A percentile compares a stretch with the other conserved stretches of the same genome.
Conservation (phyloP, 2,329 filamentous ascomycete species). For the Tolypocladium ophioglossoides region DNA sequence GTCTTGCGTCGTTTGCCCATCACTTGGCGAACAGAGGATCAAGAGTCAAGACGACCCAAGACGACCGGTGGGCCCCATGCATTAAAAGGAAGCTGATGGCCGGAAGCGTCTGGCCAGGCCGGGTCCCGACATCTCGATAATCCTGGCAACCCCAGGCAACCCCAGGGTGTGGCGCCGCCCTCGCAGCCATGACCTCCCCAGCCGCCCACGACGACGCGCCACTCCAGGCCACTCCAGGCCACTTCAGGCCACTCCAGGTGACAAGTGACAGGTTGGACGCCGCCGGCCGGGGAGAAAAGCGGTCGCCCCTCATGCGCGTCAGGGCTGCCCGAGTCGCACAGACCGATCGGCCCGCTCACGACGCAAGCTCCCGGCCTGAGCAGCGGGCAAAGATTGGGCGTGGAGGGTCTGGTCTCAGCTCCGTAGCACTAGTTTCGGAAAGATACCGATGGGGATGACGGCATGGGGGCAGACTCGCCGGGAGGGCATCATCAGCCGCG, state of each 20-base stretch:
- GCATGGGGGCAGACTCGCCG: background rate
- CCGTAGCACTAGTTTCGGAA: background rate
- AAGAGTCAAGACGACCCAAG: background rate
- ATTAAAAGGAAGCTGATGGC: background rate
- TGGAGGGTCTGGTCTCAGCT: background rate
- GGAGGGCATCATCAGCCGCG: background rate
- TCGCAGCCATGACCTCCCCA: background rate
- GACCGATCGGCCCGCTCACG: background rate
- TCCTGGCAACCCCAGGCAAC: no score
- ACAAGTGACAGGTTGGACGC: background rate
- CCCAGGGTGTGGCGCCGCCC: background rate
- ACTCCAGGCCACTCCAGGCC: no score
- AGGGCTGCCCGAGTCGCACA: background rate
- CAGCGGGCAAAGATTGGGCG: background rate
- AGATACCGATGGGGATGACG: background rate
- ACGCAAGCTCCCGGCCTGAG: background rate
- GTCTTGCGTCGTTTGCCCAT: background rate
- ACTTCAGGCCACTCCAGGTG: background rate
- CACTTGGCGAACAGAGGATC: background rate
- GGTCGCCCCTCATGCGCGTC: background rate
- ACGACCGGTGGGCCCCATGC: background rate
- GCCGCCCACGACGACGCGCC: background rate
- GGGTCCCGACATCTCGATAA: background rate
- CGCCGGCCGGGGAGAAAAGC: background rate
- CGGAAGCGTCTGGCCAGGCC: background rate